These are phyloP conservation scores for Saccharum hybrid DNA, from an alignment of 202 grass and related monocot species.

Conservation along the genomic window DNA sequence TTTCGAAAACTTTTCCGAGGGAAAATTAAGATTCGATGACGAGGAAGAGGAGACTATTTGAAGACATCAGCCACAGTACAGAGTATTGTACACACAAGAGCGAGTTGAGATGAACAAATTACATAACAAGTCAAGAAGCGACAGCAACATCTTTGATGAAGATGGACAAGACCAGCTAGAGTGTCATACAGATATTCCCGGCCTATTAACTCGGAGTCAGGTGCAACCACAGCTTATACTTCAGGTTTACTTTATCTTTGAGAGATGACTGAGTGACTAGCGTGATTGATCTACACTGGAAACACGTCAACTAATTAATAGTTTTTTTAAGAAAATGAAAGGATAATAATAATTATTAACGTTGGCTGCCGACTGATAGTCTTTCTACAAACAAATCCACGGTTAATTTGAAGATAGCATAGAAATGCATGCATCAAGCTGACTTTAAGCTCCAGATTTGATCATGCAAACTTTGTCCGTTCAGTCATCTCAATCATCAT, in stretches of 20 bases:
- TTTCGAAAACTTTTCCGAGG: neutral
- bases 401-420: neutral
- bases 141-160: constrained; percentile 42
- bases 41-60: neutral
- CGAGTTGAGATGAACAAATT: constrained; percentile 8
- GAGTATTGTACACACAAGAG: neutral
- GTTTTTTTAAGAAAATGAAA: neutral
- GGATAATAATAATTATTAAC: neutral
- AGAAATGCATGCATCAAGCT: neutral
- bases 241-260: constrained; percentile 31
- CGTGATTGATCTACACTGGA: neutral
- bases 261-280: constrained; percentile 7
- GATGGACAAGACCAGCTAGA: constrained; percentile 12
- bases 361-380: constrained; percentile 11
- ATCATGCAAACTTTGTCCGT: neutral
- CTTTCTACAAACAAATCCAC: constrained; percentile 6
- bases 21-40: neutral
- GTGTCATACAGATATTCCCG: neutral
- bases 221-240: constrained; percentile 44
- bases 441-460: neutral
- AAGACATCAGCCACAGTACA: neutral
- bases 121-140: neutral
- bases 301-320: constrained; percentile 2
- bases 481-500: neutral
- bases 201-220: constrained; percentile 30